A percentile compares a stretch with the other conserved stretches of the same genome.
phyloP scores from a whole-genome alignment of 1,284 basidiomycete species.

The Ceratorhiza oryzae-sativae region DNA sequence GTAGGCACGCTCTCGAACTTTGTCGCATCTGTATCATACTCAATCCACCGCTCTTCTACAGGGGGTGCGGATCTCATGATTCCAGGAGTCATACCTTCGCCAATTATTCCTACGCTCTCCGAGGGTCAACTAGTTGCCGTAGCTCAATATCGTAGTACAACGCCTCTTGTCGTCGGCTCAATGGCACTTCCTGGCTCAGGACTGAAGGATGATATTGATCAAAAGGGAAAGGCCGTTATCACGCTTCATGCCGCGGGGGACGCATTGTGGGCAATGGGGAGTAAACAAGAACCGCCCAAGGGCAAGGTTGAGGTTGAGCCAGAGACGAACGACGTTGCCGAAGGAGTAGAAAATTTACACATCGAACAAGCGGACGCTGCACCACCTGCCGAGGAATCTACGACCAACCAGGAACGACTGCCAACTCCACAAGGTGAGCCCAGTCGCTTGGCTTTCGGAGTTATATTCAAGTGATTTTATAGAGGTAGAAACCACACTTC shows the following conservation, averaged over 20 bases:
- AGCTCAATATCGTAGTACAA: conserved; percentile 56
- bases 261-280: conserved; percentile 71
- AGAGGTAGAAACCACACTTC: conserved; percentile 73
- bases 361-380: conserved; percentile 39
- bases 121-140: conserved; percentile 63
- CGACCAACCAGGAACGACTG: neutral
- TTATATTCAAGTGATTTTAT: conserved; percentile 8
- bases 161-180: conserved; percentile 73
- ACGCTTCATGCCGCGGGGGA: conserved; percentile 76
- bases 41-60: conserved; percentile 8
- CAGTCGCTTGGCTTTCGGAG: neutral
- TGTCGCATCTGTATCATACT: neutral
- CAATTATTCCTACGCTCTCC: conserved; percentile 56
- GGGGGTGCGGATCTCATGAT: conserved; percentile 81
- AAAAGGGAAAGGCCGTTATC: conserved; percentile 76
- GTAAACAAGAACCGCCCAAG: conserved; percentile 62
- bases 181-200: conserved; percentile 64
- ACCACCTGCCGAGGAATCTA: conserved; percentile 44
- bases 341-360: neutral
- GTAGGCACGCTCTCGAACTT: conserved; percentile 50
- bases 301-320: conserved; percentile 45
- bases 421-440: conserved; percentile 43
- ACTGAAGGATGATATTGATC: conserved; percentile 52
- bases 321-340: conserved; percentile 31
- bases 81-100: conserved; percentile 69